These are phyloP conservation scores for Arabidopsis arenosa DNA, from an alignment of 345 rosid species.

Conservation along the genomic window DNA sequence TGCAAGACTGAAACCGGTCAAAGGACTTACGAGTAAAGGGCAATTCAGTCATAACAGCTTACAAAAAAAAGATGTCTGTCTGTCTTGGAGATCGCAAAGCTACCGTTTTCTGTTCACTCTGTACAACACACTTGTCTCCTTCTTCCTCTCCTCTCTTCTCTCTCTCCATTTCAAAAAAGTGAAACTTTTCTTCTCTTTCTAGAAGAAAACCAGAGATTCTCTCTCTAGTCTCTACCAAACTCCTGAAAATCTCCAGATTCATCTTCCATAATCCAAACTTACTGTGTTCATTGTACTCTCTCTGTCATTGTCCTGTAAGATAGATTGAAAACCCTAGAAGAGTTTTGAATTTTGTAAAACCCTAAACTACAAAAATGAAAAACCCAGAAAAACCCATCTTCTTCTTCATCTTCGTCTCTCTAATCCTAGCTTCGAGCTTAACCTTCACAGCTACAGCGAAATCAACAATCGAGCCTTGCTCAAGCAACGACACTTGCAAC, in stretches of 20 bases:
- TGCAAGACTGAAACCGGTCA: not conserved
- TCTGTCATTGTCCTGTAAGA: not conserved
- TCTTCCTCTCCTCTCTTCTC: slow-evolving; percentile 30
- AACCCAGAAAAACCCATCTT: slow-evolving; percentile 37
- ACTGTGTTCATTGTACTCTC: not conserved
- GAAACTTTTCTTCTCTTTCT: slow-evolving; percentile 15
- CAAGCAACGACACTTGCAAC: slow-evolving; percentile 85
- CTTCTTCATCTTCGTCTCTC: slow-evolving; percentile 8
- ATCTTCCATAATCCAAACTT: slow-evolving; percentile 3
- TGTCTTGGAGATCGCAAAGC: slow-evolving; percentile 44
- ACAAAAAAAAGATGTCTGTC: slow-evolving; percentile 4
- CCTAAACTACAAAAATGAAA: slow-evolving; percentile 47
- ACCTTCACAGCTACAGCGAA: slow-evolving; percentile 52
- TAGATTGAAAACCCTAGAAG: not conserved
- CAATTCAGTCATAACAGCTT: slow-evolving; percentile 28
- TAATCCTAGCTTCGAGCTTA: slow-evolving; percentile 46
- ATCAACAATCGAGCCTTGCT: slow-evolving; percentile 97
- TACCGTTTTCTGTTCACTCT: slow-evolving; percentile 46
- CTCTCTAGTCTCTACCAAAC: not conserved
- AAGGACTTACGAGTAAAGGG: slow-evolving; percentile 11
- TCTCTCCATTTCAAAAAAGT: slow-evolving; percentile 40
- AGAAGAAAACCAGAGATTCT: slow-evolving; percentile 28
- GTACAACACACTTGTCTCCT: slow-evolving; percentile 46
- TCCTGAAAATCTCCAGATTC: not conserved
- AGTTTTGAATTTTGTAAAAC: slow-evolving; percentile 23